Evolutionary conservation across 225 moss, liverwort and hornwort genomes (phyloP), one percentile per base, ranked within the genome.

Genomic region (Bryum argenteum): DNA sequence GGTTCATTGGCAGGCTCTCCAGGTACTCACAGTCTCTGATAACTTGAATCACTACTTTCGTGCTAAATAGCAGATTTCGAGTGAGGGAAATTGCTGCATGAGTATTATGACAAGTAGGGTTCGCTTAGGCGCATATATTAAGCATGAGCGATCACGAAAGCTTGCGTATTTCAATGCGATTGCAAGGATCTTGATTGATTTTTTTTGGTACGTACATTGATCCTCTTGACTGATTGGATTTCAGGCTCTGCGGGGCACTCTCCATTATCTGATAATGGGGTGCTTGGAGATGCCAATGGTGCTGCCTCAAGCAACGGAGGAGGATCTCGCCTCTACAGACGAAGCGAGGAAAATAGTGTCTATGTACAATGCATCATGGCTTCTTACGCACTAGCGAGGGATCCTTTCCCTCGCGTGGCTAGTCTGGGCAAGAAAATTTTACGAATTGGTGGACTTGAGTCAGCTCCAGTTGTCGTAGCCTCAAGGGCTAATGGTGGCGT

Each of bases 311-410:
- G 67, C 57, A 97, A 91, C 63, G 93, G 90, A 68, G 79, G 90
- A 68, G 79, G 84, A 54, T 44, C 70, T 45, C 74, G 93, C 41
- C 54, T 78, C 40, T 90, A 83, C 85, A 90, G 86, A 72, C 74
- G 87, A 67, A 79, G 82, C 65, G 93, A 97, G 55, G 96, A 93
- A 54, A 89, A 86, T 26, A 90, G 91, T 38, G 65, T 93, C 14
- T 97, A 97, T 89, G 89, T 93, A 73, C 93, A 91, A 79, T 91
- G 91, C 78, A 90, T 97, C 59, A 89, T 93, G 61, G 93, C 93
- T 76, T 86, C 86, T 18, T 93, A 90, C 81, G 89, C 86, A 44
- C 78, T 97, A 70, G 93, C 96, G 55, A 87, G 90, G 74, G 96
- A 97, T 66, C 93, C 96, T 61, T 91, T 90, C 15, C 96, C 93